Percentiles rank a stretch among this genome's conserved stretches.
Conservation (phyloP, 2,329 filamentous ascomycete genomes). For the Plectosphaerella cucumerina region DNA sequence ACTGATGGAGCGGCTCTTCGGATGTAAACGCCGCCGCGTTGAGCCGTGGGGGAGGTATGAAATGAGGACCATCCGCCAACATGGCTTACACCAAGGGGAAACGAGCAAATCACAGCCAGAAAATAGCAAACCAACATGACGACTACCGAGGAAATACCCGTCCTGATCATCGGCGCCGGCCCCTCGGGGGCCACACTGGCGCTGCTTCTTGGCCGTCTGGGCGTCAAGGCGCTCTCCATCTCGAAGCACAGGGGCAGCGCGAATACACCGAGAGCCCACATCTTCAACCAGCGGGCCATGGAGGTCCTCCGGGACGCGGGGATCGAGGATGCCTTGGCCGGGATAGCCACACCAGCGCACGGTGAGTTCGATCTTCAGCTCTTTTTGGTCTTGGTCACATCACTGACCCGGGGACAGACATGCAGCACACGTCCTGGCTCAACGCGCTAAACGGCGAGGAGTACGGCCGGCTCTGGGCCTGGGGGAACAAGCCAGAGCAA, state of each 20-base stretch:
- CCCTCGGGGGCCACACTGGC: constrained; percentile 41
- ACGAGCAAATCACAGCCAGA: too few relatives aligned
- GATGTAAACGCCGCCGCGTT: too few relatives aligned
- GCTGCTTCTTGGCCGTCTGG: constrained; percentile 32
- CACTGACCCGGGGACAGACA: constrained; percentile 18
- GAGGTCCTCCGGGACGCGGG: not conserved
- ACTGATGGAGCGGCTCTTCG: too few relatives aligned
- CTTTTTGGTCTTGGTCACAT: constrained; percentile 10
- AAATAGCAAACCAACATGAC: too few relatives aligned
- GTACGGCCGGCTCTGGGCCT: constrained; percentile 29
- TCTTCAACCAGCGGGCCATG: constrained; percentile 30
- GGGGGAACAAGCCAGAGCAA: constrained; percentile 28
- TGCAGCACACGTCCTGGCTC: constrained; percentile 32
- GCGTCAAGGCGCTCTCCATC: constrained; percentile 39
- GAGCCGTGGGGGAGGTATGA: too few relatives aligned
- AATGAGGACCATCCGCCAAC: too few relatives aligned
- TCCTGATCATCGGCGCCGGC: constrained; percentile 37
- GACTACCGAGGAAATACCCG: constrained; percentile 30
- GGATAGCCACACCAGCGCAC: constrained; percentile 28
- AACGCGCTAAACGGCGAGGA: constrained; percentile 33
- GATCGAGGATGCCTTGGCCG: not conserved
- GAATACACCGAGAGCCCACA: constrained; percentile 42
- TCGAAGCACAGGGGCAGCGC: constrained; percentile 32
- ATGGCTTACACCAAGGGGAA: too few relatives aligned
- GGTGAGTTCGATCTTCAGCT: constrained; percentile 5